phyloP scores from a whole-genome alignment of 257 asterid species.

The Paulownia fortunei region DNA sequence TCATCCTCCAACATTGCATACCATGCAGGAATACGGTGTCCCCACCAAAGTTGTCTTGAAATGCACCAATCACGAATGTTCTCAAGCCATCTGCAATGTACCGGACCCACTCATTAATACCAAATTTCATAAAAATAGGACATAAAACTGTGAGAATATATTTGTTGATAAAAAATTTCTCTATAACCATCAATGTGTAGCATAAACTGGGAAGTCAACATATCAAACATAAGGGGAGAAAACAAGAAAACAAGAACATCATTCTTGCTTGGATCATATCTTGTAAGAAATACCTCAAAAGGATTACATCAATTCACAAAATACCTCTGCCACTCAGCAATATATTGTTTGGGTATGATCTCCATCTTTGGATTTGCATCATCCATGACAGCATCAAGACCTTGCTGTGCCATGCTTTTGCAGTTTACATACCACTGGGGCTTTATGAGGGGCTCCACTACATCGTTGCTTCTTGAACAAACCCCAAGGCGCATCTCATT shows the following conservation, averaged over 20 bases:
- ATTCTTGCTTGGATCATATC: constrained; percentile 10
- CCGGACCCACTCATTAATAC: constrained; percentile 21
- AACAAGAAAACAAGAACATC: neutral
- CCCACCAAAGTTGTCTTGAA: constrained; percentile 99
- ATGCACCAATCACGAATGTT: constrained; percentile 98
- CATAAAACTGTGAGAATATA: constrained; percentile 9
- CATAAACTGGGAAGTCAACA: neutral
- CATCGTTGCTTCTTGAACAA: constrained; percentile 90
- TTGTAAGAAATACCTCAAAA: neutral
- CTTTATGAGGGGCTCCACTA: constrained; percentile 92
- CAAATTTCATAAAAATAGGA: constrained; percentile 10
- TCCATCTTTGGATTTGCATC: constrained; percentile 60
- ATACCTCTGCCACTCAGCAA: constrained; percentile 92
- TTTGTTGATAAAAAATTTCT: neutral
- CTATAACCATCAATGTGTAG: constrained; percentile 15
- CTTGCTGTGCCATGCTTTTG: constrained; percentile 79
- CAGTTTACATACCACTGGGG: constrained; percentile 98
- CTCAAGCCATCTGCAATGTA: constrained; percentile 87
- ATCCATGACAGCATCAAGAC: constrained; percentile 80
- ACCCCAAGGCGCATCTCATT: constrained; percentile 94
- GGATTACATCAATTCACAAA: constrained; percentile 4
- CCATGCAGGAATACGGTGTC: constrained; percentile 96
- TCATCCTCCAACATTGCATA: constrained; percentile 74
- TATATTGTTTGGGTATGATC: constrained; percentile 88
- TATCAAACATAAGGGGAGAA: neutral